phyloP scores from a whole-genome alignment of 768 basidiomycete species.

The Trametes elegans region DNA sequence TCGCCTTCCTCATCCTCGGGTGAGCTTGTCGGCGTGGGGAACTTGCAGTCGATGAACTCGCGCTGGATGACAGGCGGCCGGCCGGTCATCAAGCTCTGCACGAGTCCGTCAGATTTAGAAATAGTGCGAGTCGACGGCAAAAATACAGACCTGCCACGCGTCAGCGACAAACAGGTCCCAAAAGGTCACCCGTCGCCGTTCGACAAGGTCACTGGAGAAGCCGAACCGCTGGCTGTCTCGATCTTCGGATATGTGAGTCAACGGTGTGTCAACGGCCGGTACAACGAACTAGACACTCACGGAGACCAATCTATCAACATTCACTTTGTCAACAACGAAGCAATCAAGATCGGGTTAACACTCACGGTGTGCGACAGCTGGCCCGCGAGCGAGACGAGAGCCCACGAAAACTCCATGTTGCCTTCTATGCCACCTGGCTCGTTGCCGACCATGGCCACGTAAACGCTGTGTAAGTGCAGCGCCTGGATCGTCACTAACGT shows the following conservation, averaged over 20 bases:
- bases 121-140: not conserved
- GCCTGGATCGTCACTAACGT: slow-evolving; percentile 68
- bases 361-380: slow-evolving; percentile 62
- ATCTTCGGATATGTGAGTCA: slow-evolving; percentile 41
- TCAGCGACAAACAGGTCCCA: slow-evolving; percentile 80
- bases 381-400: slow-evolving; percentile 49
- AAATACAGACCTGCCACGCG: slow-evolving; percentile 55
- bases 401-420: slow-evolving; percentile 41
- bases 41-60: slow-evolving; percentile 65
- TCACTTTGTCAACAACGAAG: not conserved
- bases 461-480: slow-evolving; percentile 65
- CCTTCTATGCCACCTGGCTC: slow-evolving; percentile 56
- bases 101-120: not conserved
- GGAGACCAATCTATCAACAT: slow-evolving; percentile 38
- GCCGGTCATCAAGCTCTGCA: slow-evolving; percentile 65
- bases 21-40: slow-evolving; percentile 37
- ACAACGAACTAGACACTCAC: slow-evolving; percentile 32
- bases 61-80: slow-evolving; percentile 68
- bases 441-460: slow-evolving; percentile 67
- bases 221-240: slow-evolving; percentile 68
- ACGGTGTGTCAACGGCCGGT: not conserved
- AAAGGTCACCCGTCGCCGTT: slow-evolving; percentile 65
- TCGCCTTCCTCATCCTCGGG: slow-evolving; percentile 27
- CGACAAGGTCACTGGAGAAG: slow-evolving; percentile 58
- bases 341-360: slow-evolving; percentile 25